Percentiles rank a stretch among this genome's conserved stretches.
These are phyloP conservation scores for Gynochthodes officinalis DNA, from an alignment of 257 asterid genomes.

Conservation along the genomic window DNA sequence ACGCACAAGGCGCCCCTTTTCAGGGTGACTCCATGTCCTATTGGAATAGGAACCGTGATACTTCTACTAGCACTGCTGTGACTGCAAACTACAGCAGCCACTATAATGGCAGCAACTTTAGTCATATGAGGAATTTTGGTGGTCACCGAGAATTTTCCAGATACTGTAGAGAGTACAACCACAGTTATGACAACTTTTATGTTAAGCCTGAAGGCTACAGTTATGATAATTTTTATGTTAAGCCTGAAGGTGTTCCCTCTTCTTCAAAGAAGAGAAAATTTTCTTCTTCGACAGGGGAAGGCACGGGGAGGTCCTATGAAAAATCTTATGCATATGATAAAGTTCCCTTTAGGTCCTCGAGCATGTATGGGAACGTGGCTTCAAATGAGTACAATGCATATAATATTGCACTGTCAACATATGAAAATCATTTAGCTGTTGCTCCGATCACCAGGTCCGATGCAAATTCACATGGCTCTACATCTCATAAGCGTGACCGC, in stretches of 20 bases:
- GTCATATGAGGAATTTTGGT: slow-evolving; percentile 29
- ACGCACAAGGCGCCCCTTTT: slow-evolving; percentile 42
- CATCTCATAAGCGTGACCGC: slow-evolving; percentile 59
- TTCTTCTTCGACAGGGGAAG: slow-evolving; percentile 47
- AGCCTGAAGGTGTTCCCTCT: slow-evolving; percentile 41
- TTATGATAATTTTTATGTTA: slow-evolving; percentile 26
- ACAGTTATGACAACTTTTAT: slow-evolving; percentile 26
- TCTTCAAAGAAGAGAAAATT: slow-evolving; percentile 70
- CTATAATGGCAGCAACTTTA: slow-evolving; percentile 23
- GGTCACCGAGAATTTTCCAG: slow-evolving; percentile 25
- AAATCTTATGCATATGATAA: slow-evolving; percentile 24
- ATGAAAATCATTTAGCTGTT: slow-evolving; percentile 26
- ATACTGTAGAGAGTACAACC: slow-evolving; percentile 34
- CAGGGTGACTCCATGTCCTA: slow-evolving; percentile 41
- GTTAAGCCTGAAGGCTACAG: slow-evolving; percentile 43
- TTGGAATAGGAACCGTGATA: slow-evolving; percentile 38
- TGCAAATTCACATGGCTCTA: slow-evolving; percentile 30
- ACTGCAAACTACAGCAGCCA: slow-evolving; percentile 29
- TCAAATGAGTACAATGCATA: slow-evolving; percentile 27
- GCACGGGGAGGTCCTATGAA: slow-evolving; percentile 42
- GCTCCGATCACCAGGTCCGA: slow-evolving; percentile 31
- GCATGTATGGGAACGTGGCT: slow-evolving; percentile 20
- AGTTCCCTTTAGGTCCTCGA: slow-evolving; percentile 18
- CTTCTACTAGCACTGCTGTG: slow-evolving; percentile 29
- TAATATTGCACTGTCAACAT: slow-evolving; percentile 22